phyloP scores from a whole-genome alignment of 1,284 basidiomycete species.

The Ceratobasidium sp. region DNA sequence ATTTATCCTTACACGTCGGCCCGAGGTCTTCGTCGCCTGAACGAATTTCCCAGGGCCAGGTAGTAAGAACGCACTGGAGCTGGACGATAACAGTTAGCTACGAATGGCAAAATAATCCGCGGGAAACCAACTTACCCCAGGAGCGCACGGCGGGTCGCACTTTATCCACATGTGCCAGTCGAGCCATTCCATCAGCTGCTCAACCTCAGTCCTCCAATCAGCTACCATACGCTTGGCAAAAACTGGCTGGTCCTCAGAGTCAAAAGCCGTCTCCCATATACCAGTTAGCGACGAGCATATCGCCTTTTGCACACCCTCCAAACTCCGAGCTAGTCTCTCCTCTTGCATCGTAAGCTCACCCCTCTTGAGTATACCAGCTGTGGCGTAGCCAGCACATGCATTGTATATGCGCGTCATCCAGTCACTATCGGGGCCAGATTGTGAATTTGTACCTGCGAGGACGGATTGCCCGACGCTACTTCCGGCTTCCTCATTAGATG shows the following conservation, averaged over 20 bases:
- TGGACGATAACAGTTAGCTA: background rate
- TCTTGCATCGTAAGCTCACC: slow-evolving; percentile 8
- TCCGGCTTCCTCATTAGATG: background rate
- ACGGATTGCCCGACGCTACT: background rate
- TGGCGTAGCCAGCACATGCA: slow-evolving; percentile 15
- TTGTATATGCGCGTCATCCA: slow-evolving; percentile 4
- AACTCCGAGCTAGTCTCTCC: background rate
- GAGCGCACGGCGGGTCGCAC: slow-evolving; percentile 57
- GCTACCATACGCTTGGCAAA: slow-evolving; percentile 42
- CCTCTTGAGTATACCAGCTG: background rate
- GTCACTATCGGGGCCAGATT: slow-evolving; percentile 7
- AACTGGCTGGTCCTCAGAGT: slow-evolving; percentile 46
- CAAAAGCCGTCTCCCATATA: slow-evolving; percentile 59
- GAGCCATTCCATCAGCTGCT: slow-evolving; percentile 58
- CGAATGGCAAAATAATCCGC: background rate
- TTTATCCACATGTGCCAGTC: slow-evolving; percentile 62
- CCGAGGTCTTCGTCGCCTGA: slow-evolving; percentile 19
- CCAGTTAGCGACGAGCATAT: slow-evolving; percentile 58
- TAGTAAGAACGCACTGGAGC: slow-evolving; percentile 15
- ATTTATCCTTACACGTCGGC: slow-evolving; percentile 17
- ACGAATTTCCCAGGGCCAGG: slow-evolving; percentile 23
- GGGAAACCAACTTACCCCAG: slow-evolving; percentile 54
- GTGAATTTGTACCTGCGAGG: background rate
- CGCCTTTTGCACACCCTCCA: slow-evolving; percentile 26
- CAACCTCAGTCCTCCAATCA: slow-evolving; percentile 52